These are phyloP conservation scores for Dryas octopetala DNA, from an alignment of 306 rosid species.

Conservation along the genomic window DNA sequence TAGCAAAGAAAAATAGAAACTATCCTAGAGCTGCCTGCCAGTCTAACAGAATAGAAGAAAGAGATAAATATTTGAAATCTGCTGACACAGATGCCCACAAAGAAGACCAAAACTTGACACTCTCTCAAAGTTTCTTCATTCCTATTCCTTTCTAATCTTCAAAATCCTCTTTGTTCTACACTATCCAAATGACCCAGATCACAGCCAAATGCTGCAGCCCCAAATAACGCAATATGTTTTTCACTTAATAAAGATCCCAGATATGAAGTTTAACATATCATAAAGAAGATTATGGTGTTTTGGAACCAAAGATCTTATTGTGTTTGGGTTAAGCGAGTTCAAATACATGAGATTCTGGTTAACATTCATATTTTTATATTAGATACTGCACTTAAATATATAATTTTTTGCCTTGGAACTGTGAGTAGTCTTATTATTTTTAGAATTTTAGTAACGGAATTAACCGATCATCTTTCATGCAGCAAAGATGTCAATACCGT, in stretches of 20 bases:
- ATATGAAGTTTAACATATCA: neutral
- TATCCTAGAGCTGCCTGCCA: no score
- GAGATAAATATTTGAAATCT: no score
- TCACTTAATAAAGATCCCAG: neutral
- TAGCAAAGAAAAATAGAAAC: no score
- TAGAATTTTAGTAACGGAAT: neutral
- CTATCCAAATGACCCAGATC: no score
- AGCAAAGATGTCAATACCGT: conserved; percentile 96
- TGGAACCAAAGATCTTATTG: neutral
- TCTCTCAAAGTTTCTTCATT: no score
- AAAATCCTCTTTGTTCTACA: no score
- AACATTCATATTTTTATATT: neutral
- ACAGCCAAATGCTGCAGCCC: no score
- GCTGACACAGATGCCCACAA: no score
- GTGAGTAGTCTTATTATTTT: neutral
- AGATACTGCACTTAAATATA: neutral
- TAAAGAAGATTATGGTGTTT: neutral
- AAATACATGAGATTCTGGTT: neutral
- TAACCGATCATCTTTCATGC: conserved; percentile 33
- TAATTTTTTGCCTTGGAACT: neutral
- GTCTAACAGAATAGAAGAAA: no score
- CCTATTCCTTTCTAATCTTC: no score
- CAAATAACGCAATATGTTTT: no score
- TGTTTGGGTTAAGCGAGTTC: neutral
- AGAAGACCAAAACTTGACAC: no score